phyloP scores from a whole-genome alignment of 306 rosid genomes.

The Abrus pulchellus region DNA sequence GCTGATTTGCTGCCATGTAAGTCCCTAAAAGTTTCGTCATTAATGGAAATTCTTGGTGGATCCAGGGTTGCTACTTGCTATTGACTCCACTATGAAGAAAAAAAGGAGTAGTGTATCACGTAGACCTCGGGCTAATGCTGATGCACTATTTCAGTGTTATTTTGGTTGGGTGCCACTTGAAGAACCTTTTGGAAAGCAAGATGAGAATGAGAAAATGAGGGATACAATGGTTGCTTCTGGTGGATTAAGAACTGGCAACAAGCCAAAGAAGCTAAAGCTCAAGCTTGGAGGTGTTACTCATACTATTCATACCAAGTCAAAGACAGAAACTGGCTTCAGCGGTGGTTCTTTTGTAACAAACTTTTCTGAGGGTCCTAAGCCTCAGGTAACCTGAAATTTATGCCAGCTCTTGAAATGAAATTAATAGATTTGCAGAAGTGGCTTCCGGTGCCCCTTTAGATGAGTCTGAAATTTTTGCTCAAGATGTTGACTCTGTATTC shows the following conservation, averaged over 20 bases:
- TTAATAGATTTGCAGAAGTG: neutral
- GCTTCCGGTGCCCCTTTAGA: neutral
- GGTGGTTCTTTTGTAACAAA: neutral
- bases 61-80: neutral
- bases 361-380: neutral
- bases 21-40: neutral
- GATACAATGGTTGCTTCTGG: conserved; percentile 36
- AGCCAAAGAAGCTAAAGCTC: conserved; percentile 34
- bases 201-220: conserved; percentile 13
- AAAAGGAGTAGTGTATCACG: conserved; percentile 16
- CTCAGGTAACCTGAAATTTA: neutral
- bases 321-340: neutral
- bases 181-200: conserved; percentile 1
- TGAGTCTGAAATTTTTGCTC: conserved; percentile 1
- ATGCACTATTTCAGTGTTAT: conserved; percentile 30
- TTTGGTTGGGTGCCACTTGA: neutral
- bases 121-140: conserved; percentile 32
- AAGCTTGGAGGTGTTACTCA: conserved; percentile 44
- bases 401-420: neutral
- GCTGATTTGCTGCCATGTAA: neutral
- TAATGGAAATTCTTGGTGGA: conserved; percentile 11
- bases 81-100: neutral
- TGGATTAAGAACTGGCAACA: conserved; percentile 25
- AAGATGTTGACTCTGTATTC: neutral
- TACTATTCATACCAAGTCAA: conserved; percentile 36